Base-by-base conservation (phyloP, 495 filamentous ascomycete genomes). In the Evernia prunastri region DNA sequence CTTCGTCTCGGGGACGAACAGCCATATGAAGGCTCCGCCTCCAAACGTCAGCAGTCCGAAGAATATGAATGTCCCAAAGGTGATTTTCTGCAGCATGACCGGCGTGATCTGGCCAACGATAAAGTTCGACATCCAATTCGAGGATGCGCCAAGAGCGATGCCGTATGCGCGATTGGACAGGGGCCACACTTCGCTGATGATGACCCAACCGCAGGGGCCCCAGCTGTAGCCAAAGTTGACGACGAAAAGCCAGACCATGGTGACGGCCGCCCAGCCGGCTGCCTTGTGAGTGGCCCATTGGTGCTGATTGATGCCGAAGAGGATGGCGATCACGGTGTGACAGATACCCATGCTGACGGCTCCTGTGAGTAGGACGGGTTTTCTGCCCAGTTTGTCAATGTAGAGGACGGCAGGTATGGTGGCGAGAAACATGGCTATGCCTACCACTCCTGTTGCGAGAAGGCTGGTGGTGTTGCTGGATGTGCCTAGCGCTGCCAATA, bases 321-420 rank as follows among this genome's bases (percentile, higher is more conserved):
- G 87, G 65, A 83, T 80, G 43, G 88, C 89, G n/a, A 93, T 76
- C 15, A 89, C 89, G 64, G 92, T 87, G 71, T 92, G 90, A 68
- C 89, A 83, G 86, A 91, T 91, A 66, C 81, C 80, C n/a, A 87
- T 86, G 15, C 82, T 88, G 65, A 90, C 81, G 11, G 84, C 85
- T 18, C 89, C 91, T 81, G 85, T 88, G 65, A 92, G 79, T 33
- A 94, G 81, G 40, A 86, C 87, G 43, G 85, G 81, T 10, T 86
- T 81, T 12, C 89, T 82, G 20, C 89, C 89, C 7, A 90, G 79
- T 4, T 84, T 83, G 72, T 93, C 39, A 77, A 79, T 20, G 87
- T 90, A 64, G 84, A 72, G 0, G 79, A 77, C 9, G 82, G 87
- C 71, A 81, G 87, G 88, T 39, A 89, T 82, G 8, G 87, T 89